Conservation (phyloP, 2,329 filamentous ascomycete genomes). For the Penicillium sp. region DNA sequence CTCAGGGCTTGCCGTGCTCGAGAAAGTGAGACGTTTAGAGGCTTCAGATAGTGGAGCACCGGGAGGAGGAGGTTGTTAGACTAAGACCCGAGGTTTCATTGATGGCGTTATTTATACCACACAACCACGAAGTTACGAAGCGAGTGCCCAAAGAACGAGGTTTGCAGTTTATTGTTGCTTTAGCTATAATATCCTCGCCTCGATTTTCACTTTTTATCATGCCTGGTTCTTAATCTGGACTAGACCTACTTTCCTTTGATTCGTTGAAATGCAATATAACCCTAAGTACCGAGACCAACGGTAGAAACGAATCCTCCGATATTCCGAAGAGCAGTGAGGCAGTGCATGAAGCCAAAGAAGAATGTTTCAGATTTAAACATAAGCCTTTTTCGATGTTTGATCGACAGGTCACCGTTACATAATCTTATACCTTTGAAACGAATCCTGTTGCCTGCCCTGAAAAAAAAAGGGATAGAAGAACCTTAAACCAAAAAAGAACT, state of each 20-base stretch:
- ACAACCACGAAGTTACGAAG: not conserved
- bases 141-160: not conserved
- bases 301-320: not conserved
- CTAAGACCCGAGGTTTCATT: not conserved
- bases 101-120: not conserved
- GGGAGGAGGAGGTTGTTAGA: conserved; percentile 3
- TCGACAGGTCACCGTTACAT: conserved; percentile 26
- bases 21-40: conserved; percentile 22
- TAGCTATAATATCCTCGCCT: not conserved
- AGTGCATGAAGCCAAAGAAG: conserved; percentile 21
- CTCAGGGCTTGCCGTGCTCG: conserved; percentile 27
- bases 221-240: not conserved
- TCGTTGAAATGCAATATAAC: not conserved
- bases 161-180: not conserved
- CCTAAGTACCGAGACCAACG: not conserved
- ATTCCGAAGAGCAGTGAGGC: conserved; percentile 6
- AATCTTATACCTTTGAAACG: conserved; percentile 6
- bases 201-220: not conserved
- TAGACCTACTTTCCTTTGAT: not conserved
- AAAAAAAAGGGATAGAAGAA: not conserved
- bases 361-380: conserved; percentile 22
- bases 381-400: conserved; percentile 24
- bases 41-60: conserved; percentile 13
- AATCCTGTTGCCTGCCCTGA: conserved; percentile 27
- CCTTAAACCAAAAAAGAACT: not conserved